Conservation (phyloP, 495 filamentous ascomycete genomes). For the Penicillium soppii region DNA sequence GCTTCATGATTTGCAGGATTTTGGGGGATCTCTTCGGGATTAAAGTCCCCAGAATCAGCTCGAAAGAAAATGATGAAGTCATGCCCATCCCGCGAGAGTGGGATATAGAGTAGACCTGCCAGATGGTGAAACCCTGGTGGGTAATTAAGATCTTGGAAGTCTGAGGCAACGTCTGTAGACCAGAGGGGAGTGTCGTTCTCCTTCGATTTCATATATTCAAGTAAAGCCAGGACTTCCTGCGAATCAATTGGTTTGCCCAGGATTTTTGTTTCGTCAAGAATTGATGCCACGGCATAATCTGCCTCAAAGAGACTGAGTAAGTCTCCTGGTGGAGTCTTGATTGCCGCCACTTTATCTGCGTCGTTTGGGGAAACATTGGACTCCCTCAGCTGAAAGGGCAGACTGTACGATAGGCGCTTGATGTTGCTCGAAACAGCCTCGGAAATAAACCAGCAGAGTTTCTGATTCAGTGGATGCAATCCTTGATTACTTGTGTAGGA, state of each 20-base stretch:
- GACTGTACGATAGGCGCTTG: constrained; percentile 79
- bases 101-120: constrained; percentile 75
- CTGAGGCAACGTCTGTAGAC: constrained; percentile 66
- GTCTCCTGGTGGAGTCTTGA: constrained; percentile 12
- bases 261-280: constrained; percentile 80
- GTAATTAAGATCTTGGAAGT: constrained; percentile 81
- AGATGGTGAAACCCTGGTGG: constrained; percentile 72
- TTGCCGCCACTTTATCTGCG: neutral
- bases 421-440: constrained; percentile 82
- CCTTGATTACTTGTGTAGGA: constrained; percentile 74
- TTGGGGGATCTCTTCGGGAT: neutral
- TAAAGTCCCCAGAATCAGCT: constrained; percentile 9
- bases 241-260: constrained; percentile 70
- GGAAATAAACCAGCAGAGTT: constrained; percentile 78
- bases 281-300: constrained; percentile 77
- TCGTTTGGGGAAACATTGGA: neutral
- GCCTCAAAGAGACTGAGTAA: constrained; percentile 42
- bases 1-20: neutral
- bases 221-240: constrained; percentile 74
- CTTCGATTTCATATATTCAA: constrained; percentile 77
- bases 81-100: constrained; percentile 65
- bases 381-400: constrained; percentile 56
- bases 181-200: constrained; percentile 68
- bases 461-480: constrained; percentile 80
- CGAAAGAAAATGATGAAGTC: constrained; percentile 91